Evolutionary conservation across 192 early-diverging fungal species (phyloP).

Genomic region (Polychytrium aggregatum): DNA sequence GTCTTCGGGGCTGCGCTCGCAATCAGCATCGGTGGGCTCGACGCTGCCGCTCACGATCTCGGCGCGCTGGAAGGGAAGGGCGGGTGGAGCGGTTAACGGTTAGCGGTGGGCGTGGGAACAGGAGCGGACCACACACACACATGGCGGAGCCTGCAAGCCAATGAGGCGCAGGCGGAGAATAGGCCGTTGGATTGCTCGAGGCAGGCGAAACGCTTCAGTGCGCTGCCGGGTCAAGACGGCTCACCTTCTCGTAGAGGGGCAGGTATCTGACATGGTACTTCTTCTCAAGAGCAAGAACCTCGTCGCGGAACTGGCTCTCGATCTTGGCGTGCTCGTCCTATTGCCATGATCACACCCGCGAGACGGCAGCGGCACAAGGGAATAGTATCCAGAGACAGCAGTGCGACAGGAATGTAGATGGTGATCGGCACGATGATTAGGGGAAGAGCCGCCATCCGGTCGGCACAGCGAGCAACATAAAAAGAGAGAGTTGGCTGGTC

Average conservation of each 20-base stretch:
- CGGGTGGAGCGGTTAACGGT: too few relatives aligned
- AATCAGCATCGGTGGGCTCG: slow-evolving; percentile 89
- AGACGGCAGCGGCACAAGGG: background rate
- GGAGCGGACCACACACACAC: too few relatives aligned
- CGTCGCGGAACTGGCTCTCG: slow-evolving; percentile 83
- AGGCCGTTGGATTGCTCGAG: too few relatives aligned
- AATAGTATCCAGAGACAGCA: background rate
- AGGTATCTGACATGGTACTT: slow-evolving; percentile 79
- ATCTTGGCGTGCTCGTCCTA: slow-evolving; percentile 68
- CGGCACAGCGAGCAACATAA: background rate
- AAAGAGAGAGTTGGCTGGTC: background rate
- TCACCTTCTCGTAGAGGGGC: slow-evolving; percentile 71
- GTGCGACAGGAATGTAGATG: background rate
- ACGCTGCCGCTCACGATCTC: slow-evolving; percentile 62
- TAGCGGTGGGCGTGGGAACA: too few relatives aligned
- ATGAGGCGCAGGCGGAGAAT: background rate
- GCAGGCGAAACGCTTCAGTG: too few relatives aligned
- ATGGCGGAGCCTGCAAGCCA: background rate
- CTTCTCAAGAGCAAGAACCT: slow-evolving; percentile 91
- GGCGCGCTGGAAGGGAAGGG: slow-evolving; percentile 66
- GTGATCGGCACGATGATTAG: background rate
- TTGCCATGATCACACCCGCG: background rate
- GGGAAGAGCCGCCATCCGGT: background rate
- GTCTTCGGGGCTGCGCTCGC: slow-evolving; percentile 46
- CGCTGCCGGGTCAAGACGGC: too few relatives aligned